Evolutionary conservation across 768 basidiomycete species (phyloP).

Genomic region (Tubosaeta sp.): DNA sequence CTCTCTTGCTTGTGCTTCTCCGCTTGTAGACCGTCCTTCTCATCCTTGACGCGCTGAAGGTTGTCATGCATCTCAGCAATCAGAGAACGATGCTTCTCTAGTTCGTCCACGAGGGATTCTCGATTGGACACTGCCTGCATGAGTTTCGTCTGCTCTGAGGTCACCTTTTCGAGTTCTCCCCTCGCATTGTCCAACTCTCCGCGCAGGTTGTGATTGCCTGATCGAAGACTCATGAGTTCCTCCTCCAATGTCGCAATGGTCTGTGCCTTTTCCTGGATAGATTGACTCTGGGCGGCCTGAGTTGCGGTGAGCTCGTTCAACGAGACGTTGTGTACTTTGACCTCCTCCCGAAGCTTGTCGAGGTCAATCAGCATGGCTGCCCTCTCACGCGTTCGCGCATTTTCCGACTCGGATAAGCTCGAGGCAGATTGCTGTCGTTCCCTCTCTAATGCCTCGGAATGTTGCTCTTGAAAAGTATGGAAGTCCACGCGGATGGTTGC

Average conservation of each 20-base stretch:
- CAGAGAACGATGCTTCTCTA: conserved; percentile 72
- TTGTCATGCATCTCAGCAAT: conserved; percentile 76
- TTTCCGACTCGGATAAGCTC: conserved; percentile 14
- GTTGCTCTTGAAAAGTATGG: conserved; percentile 22
- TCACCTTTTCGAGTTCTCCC: conserved; percentile 56
- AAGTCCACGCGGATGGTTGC: conserved; percentile 49
- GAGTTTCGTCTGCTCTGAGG: conserved; percentile 56
- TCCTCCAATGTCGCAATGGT: conserved; percentile 46
- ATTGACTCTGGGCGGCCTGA: conserved; percentile 42
- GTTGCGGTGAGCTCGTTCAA: conserved; percentile 38
- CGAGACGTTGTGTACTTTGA: conserved; percentile 45
- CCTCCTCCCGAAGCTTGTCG: conserved; percentile 46
- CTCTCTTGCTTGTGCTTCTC: conserved; percentile 69
- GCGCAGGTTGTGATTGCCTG: conserved; percentile 41
- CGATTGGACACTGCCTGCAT: conserved; percentile 71
- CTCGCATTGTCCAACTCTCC: conserved; percentile 44
- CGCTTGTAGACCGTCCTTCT: conserved; percentile 70
- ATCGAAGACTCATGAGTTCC: conserved; percentile 40
- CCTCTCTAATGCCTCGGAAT: conserved; percentile 20
- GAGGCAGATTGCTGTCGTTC: conserved; percentile 27
- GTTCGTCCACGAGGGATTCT: conserved; percentile 66
- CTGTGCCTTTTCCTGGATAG: conserved; percentile 47
- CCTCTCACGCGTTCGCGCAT: conserved; percentile 19
- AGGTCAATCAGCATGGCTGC: conserved; percentile 41
- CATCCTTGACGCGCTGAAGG: conserved; percentile 74